Conservation (phyloP, 2,329 filamentous ascomycete species). For the Neonectria magnoliae region DNA sequence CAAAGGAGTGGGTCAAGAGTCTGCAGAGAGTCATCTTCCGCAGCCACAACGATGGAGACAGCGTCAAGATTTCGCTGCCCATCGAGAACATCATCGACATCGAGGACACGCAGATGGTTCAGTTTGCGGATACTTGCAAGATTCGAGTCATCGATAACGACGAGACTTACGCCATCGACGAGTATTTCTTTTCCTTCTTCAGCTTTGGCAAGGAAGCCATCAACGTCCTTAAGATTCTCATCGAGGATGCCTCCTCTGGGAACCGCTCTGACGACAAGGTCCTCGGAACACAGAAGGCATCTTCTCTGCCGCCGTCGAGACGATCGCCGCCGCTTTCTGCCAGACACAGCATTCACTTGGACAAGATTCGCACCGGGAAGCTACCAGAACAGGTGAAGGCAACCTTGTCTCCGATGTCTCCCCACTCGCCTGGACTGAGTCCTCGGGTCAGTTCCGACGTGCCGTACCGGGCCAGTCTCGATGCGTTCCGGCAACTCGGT, state of each 20-base stretch:
- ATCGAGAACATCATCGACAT: slow-evolving; percentile 91
- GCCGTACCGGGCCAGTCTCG: slow-evolving; percentile 61
- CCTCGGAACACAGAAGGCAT: slow-evolving; percentile 25
- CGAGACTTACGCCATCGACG: slow-evolving; percentile 94
- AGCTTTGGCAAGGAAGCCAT: slow-evolving; percentile 85
- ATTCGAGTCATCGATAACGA: slow-evolving; percentile 92
- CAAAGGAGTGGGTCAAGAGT: slow-evolving; percentile 96
- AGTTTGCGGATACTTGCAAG: slow-evolving; percentile 93
- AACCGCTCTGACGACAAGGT: slow-evolving; percentile 42
- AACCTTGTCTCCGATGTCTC: slow-evolving; percentile 65
- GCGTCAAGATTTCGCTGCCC: slow-evolving; percentile 93
- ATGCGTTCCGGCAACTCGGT: slow-evolving; percentile 58
- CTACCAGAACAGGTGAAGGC: slow-evolving; percentile 69
- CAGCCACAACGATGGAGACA: slow-evolving; percentile 95
- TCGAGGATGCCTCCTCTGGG: slow-evolving; percentile 69
- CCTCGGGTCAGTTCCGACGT: slow-evolving; percentile 66
- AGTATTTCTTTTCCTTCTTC: slow-evolving; percentile 99
- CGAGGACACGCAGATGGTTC: slow-evolving; percentile 89
- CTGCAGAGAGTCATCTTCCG: slow-evolving; percentile 95
- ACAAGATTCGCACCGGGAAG: slow-evolving; percentile 51
- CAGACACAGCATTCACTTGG: slow-evolving; percentile 37
- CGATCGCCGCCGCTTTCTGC: slow-evolving; percentile 44
- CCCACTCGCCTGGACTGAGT: slow-evolving; percentile 55
- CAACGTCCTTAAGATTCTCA: slow-evolving; percentile 76
- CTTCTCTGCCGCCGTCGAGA: slow-evolving; percentile 30